Conservation (phyloP, 306 rosid genomes). For the Sindora glabra region DNA sequence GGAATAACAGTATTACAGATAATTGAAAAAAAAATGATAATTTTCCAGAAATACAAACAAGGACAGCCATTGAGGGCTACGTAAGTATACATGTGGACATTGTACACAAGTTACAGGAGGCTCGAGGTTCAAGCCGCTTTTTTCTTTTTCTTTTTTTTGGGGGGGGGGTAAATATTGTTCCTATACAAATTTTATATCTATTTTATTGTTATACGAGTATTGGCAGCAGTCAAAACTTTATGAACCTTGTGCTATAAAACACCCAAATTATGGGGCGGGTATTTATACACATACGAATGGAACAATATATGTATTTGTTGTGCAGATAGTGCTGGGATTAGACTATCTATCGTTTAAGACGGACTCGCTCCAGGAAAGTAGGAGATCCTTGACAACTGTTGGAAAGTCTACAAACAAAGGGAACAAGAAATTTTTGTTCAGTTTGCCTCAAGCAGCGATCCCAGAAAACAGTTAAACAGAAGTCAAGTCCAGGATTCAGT, state of each 20-base stretch:
- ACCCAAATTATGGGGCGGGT: conserved; percentile 9
- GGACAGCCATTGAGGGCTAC: not conserved
- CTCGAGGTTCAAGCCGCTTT: not conserved
- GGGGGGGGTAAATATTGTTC: conserved; percentile 6
- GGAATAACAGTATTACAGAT: not conserved
- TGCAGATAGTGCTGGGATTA: conserved; percentile 20
- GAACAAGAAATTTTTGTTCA: not conserved
- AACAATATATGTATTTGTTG: conserved; percentile 11
- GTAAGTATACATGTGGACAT: not conserved
- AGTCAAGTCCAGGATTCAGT: not conserved
- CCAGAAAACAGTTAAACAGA: not conserved
- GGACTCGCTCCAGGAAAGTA: conserved; percentile 83
- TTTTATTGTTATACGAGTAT: conserved; percentile 17
- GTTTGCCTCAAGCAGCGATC: conserved; percentile 2
- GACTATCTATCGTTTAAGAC: conserved; percentile 65
- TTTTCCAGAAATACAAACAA: not conserved
- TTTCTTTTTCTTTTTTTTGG: too few relatives aligned
- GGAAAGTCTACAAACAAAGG: conserved; percentile 59
- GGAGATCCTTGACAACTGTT: conserved; percentile 58
- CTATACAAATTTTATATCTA: conserved; percentile 17
- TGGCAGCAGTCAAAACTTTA: conserved; percentile 19
- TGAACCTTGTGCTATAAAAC: conserved; percentile 2
- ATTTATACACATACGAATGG: conserved; percentile 29
- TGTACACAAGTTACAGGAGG: not conserved
- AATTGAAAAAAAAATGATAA: not conserved